Evolutionary conservation across 139 green algal species (phyloP).

Genomic region (Desmodesmus armatus): DNA sequence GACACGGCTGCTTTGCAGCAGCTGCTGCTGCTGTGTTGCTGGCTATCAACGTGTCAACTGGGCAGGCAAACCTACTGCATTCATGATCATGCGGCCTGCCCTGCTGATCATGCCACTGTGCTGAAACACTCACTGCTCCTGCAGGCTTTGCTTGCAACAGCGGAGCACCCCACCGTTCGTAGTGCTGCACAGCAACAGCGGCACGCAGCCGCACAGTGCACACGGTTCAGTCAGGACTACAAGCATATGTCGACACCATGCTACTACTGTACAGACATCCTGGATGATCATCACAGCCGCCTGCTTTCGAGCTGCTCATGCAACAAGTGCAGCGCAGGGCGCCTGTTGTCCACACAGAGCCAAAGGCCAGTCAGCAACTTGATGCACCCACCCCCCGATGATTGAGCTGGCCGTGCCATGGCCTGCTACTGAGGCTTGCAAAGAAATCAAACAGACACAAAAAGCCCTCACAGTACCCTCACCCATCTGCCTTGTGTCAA

Average conservation of each 20-base stretch:
- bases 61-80: too few relatives aligned
- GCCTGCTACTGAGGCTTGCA: too few relatives aligned
- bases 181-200: slow-evolving; percentile 19
- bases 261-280: neutral
- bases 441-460: too few relatives aligned
- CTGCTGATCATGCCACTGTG: neutral
- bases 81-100: too few relatives aligned
- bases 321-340: neutral
- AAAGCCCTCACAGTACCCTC: neutral
- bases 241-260: neutral
- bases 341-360: too few relatives aligned
- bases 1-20: neutral
- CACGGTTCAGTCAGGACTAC: neutral
- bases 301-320: neutral
- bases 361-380: neutral
- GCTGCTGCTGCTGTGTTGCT: neutral
- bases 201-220: neutral
- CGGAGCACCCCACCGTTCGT: slow-evolving; percentile 26
- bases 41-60: too few relatives aligned
- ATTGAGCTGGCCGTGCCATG: too few relatives aligned
- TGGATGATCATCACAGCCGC: neutral
- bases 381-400: too few relatives aligned
- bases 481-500: slow-evolving; percentile 67
- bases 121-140: slow-evolving; percentile 31
- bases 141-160: slow-evolving; percentile 29